A percentile compares a stretch with the other conserved stretches of the same genome.
Conservation (phyloP, 768 basidiomycete species). For the Tremella yokohamensis region DNA sequence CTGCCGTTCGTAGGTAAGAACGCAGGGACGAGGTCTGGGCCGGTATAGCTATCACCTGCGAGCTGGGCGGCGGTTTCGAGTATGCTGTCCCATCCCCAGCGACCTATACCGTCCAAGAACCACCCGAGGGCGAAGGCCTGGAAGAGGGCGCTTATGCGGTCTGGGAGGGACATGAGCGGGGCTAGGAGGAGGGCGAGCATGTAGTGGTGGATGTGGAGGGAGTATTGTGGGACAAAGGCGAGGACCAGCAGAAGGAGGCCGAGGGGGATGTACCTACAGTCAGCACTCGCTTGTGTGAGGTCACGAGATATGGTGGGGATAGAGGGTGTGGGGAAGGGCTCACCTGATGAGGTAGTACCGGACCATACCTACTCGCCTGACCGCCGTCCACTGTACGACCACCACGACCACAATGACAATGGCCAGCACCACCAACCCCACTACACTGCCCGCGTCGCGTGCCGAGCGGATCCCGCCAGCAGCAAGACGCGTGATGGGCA, state of each 20-base stretch:
- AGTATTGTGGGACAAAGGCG: constrained; percentile 28
- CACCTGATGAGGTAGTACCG: constrained; percentile 37
- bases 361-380: constrained; percentile 31
- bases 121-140: constrained; percentile 40
- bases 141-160: constrained; percentile 28
- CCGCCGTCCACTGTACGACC: constrained; percentile 29
- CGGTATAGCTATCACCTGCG: constrained; percentile 17
- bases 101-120: constrained; percentile 41
- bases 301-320: background rate
- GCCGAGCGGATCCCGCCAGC: constrained; percentile 22
- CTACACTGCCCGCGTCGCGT: constrained; percentile 23
- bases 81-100: constrained; percentile 44
- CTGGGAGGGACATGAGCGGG: constrained; percentile 37
- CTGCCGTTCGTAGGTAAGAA: constrained; percentile 19
- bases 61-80: constrained; percentile 30
- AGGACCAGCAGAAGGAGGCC: constrained; percentile 33
- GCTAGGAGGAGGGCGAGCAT: constrained; percentile 30
- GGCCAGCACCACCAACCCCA: constrained; percentile 26
- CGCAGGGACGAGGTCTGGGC: constrained; percentile 16
- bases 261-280: constrained; percentile 31
- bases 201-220: constrained; percentile 39
- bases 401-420: constrained; percentile 25
- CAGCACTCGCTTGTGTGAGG: background rate
- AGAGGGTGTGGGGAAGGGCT: constrained; percentile 3
- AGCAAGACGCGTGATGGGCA: constrained; percentile 35